Base-by-base conservation (phyloP, 805 yeast genomes). In the Komagataella kurtzmanii region DNA sequence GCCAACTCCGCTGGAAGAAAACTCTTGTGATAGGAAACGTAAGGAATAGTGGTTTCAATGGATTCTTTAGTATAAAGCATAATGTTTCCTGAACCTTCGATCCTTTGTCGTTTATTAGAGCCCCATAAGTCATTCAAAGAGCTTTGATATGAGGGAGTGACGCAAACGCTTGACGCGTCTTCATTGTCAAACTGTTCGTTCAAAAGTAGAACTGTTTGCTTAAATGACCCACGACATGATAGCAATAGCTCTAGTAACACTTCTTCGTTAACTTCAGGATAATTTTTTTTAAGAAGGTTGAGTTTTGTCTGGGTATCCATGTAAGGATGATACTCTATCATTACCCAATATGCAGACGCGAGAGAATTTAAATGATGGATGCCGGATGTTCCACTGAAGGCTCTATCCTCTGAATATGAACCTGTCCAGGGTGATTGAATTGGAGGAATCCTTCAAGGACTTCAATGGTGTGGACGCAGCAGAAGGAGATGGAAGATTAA, bases 1-100 rank as follows among this genome's bases (percentile, higher is more conserved):
- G 88, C 79, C 7, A 77, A 53, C 0, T 71, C 68, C 0, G 62
- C 53, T 0, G 87, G 83, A 3, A 86, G 64, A 46, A 81, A 78
- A 54, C 76, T 69, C 47, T 64, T 66, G 52, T 75, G 72, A 46
- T 80, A 65, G 2, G 80, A 67, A 3, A 74, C 72, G 55, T 79
- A 80, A 1, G 82, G 80, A 3, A 80, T 52, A n/a, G 70, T 58
- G 21, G 65, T 50, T 54, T 73, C 73, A 3, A 83, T 74, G 46
- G 77, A 81, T 40, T 70, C 73, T 23, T 79, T 77, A 1, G 79
- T 70, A 54, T 75, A 71, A 3, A 85, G 62, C 0, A 65, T 59
- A 2, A 61, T 48, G 0, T 57, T 54, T 45, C 51, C 55, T 6
- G 55, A 36, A 7, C 24, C 30, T 45, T 45, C 24, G 7, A 45